Evolutionary conservation across 352 stramenopile species (phyloP), one percentile per base, ranked within the genome.

Genomic region (Phytophthora fragariae): DNA sequence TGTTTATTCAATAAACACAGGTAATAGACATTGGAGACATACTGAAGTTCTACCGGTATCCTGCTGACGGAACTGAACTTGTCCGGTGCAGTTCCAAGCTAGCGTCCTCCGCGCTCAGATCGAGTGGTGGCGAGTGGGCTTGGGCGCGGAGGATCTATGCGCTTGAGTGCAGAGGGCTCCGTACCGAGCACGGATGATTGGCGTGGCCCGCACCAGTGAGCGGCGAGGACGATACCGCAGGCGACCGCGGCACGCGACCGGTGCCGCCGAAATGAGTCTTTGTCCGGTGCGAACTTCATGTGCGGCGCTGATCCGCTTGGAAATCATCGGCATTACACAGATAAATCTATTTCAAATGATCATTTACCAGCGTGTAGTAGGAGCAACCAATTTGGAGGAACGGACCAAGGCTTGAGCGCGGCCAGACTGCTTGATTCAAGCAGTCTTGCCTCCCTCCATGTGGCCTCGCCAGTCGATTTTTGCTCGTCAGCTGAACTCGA

Each of bases 191-290:
- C 35, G 39, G 29, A 15, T 39, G 39, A 31, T 47, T 55, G 24
- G 58, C 58, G 66, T 73, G 66, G 66, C 57, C 17, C 35, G 50
- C 53, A 7, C 58, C 65, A 73, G 66, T 73, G 58, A 73, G 17
- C 29, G 21, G 27, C 10, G 39, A 41, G 57, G 3, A 35, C 14
- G 29, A 7, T 6, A 27, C 21, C 46, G 12, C 46, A 59, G 15
- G 31, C 47, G 12, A 35, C 17, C 64, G 44, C 65, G 55, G 55
- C 54, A 70, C 64, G 44, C 64, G 27, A n/a, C 3, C 33, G 7
- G 33, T 60, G 61, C 50, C 50, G 21, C 35, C 12, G 47, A 58
- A 71, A 44, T 55, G 56, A 66, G 47, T 46, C 12, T 19, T 54
- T 19, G 19, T 67, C 33, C 15, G 49, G 14, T 53, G 17, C 47